These are phyloP conservation scores for Pythium graminicola DNA, from an alignment of 352 stramenopile genomes.

Conservation along the genomic window DNA sequence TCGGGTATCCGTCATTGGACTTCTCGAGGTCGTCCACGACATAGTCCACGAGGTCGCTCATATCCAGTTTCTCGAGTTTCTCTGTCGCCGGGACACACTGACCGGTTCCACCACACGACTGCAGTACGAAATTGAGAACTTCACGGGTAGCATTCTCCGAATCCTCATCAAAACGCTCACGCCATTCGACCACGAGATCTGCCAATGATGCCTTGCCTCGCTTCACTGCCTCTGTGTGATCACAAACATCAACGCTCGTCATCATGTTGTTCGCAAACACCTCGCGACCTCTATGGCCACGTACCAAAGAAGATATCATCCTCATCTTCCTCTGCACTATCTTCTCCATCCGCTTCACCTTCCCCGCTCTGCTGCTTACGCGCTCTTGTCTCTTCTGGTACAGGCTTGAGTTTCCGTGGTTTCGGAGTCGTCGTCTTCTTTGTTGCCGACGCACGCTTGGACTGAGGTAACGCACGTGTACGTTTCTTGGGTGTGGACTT, in stretches of 20 bases:
- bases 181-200: conserved; percentile 55
- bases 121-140: conserved; percentile 72
- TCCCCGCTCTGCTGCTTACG: conserved; percentile 11
- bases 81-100: conserved; percentile 45
- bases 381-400: conserved; percentile 25
- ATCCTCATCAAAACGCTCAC: conserved; percentile 61
- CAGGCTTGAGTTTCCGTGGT: conserved; percentile 30
- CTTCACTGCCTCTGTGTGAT: conserved; percentile 45
- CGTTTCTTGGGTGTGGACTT: conserved; percentile 17
- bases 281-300: background rate
- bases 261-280: background rate
- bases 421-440: conserved; percentile 9
- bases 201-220: conserved; percentile 44
- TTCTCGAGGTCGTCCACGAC: conserved; percentile 60
- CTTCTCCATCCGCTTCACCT: conserved; percentile 9
- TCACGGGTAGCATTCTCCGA: conserved; percentile 47
- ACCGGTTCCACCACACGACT: conserved; percentile 52
- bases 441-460: conserved; percentile 4
- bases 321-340: conserved; percentile 10
- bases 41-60: conserved; percentile 62
- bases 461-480: background rate
- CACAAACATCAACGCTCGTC: background rate
- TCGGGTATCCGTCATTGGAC: conserved; percentile 52
- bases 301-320: conserved; percentile 24
- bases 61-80: conserved; percentile 60